Base-by-base conservation (phyloP, 2,329 filamentous ascomycete species). In the Westerdykella ornata region DNA sequence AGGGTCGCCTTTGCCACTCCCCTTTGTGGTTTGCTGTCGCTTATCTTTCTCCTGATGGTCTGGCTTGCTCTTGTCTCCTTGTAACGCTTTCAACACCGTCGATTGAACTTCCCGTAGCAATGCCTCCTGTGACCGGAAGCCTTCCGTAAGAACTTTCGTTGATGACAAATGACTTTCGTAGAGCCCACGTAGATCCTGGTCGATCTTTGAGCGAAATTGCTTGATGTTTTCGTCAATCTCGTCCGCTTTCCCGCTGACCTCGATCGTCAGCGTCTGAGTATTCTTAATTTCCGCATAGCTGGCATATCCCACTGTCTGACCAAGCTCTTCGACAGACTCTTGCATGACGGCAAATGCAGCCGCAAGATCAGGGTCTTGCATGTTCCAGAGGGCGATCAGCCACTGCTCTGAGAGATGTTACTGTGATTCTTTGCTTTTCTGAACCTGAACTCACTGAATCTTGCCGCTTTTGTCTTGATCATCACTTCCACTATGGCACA, bases 401-500 rank as follows among this genome's bases (percentile, higher is more conserved):
- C 38, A 49, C 37, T 45, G 35, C 34, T 49, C 44, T 43, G 33
- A 7, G 12, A 11, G 22, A 13, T 29, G 2, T 42, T 59, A 1
- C 53, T 2, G 51, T 35, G 7, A 61, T 40, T 12, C 8, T 11
- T 26, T 26, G 8, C 8, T 26, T 2, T 11, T 11, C 3, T 2
- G 22, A 26, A 26, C 63, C 15, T n/a, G 57, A 62, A 7, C 44
- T 20, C 15, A 38, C 65, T 62, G 35, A 67, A 65, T 6, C 60
- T 53, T 8, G 22, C 22, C 8, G 22, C 22, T 14, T 43, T 38
- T 13, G 39, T 41, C 17, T 46, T 43, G 11, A 32, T 41, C 42
- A 16, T 64, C 60, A 35, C 59, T 60, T 1, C 65, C 59, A 38
- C 63, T 57, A 5, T 54, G 56, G 19, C 63, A 65, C 41, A 68